Evolutionary conservation across 202 grass and related monocot genomes (phyloP), one percentile per base, ranked within the genome.

Genomic region (Brachypodium distachyon): DNA sequence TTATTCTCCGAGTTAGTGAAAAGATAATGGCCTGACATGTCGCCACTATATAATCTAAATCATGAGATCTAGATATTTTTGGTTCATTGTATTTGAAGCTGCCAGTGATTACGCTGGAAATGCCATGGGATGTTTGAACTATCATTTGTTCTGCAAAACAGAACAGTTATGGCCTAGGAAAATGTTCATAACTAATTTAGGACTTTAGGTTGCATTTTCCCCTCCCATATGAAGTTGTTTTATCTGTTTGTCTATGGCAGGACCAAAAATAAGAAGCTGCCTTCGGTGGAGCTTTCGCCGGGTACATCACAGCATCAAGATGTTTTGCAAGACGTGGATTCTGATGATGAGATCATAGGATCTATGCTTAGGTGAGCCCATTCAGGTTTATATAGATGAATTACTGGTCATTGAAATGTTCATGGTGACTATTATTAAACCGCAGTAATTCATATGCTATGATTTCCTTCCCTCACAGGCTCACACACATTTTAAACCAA

Each of bases 331-430:
- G 81, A 72, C 13, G 21, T 17, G 31, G 22, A 77, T 83, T 83
- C 88, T 91, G 88, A 89, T 70, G 46, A 78, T 53, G 83, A 93
- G 46, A 83, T 44, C 38, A 86, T 84, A 67, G 78, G 66, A 32
- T 78, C 72, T 70, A 71, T 90, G 51, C 16, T 75, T 73, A 84
- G 82, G 94, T 97, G 54, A 70, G 72, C 39, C 47, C 54, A 70
- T 61, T 78, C 46, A 64, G n/a, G 41, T 80, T 86, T 33, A 59
- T 39, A 78, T 50, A 49, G 11, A 52, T 47, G 3, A 55, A 60
- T 36, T 40, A 39, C 56, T 75, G 28, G 9, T 1, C 13, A 51
- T 70, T 81, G 40, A 53, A 42, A 41, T 54, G 43, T 74, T 44
- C 42, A 17, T 38, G 12, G 14, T 65, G 17, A 58, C 16, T 66